A percentile compares a stretch with the other conserved stretches of the same genome.
These are phyloP conservation scores for Pythium phragmitis DNA, from an alignment of 352 stramenopile species.

Conservation along the genomic window DNA sequence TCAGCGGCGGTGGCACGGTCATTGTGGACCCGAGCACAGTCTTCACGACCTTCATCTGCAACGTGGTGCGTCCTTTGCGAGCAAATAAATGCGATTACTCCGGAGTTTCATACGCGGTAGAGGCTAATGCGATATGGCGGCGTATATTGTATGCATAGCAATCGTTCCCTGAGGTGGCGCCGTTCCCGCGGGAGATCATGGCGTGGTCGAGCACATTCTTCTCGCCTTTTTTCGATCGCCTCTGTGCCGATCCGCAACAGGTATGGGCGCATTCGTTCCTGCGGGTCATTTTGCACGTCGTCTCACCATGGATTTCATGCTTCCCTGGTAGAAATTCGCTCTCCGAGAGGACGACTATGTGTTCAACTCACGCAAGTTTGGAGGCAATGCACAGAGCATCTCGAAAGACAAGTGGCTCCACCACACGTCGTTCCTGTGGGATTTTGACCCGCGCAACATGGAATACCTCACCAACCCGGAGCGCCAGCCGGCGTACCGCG, in stretches of 20 bases:
- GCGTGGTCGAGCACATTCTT: conserved; percentile 86
- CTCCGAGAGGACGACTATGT: conserved; percentile 97
- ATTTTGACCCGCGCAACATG: conserved; percentile 94
- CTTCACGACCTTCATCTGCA: conserved; percentile 93
- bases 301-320: neutral
- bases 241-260: conserved; percentile 30
- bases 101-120: too few species aligned
- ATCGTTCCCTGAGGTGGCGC: conserved; percentile 67
- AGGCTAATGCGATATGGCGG: too few species aligned
- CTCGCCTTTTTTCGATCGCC: conserved; percentile 67
- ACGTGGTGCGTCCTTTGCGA: conserved; percentile 38
- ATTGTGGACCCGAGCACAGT: conserved; percentile 94
- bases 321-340: conserved; percentile 68
- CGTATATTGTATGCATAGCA: conserved; percentile 34
- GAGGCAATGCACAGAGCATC: conserved; percentile 96
- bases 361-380: conserved; percentile 94
- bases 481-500: conserved; percentile 94
- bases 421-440: conserved; percentile 98
- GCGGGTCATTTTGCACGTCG: neutral
- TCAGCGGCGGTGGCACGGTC: conserved; percentile 96
- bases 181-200: conserved; percentile 93
- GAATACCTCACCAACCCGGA: conserved; percentile 92
- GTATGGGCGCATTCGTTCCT: conserved; percentile 9
- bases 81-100: neutral
- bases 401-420: conserved; percentile 94